Evolutionary conservation across 352 stramenopile genomes (phyloP).

Genomic region (Globisporangium mamillatum): DNA sequence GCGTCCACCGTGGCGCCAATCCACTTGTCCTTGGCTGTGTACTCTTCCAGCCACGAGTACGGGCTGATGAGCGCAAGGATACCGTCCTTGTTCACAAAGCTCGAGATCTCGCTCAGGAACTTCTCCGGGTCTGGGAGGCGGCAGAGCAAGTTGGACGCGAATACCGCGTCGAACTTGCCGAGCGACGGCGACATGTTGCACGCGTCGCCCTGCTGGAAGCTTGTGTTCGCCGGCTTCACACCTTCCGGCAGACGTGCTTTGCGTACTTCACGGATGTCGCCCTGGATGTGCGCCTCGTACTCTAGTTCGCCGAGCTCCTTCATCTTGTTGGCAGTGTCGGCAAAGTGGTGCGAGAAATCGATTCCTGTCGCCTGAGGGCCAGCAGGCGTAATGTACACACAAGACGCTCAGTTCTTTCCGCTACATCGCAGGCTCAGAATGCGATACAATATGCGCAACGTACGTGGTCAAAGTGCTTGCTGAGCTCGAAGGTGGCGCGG

Average conservation of each 20-base stretch:
- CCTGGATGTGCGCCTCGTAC: constrained; percentile 89
- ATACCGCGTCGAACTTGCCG: constrained; percentile 92
- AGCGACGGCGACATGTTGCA: constrained; percentile 80
- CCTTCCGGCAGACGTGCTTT: constrained; percentile 62
- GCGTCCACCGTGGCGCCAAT: constrained; percentile 58
- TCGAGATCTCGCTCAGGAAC: constrained; percentile 85
- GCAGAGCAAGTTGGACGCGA: constrained; percentile 96
- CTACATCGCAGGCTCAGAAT: not conserved
- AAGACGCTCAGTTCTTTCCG: not conserved
- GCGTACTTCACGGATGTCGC: constrained; percentile 66
- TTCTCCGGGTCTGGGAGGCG: constrained; percentile 90
- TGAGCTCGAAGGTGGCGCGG: constrained; percentile 92
- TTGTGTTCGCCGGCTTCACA: constrained; percentile 55
- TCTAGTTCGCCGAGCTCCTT: constrained; percentile 71
- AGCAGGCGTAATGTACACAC: not conserved
- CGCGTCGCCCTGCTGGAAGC: constrained; percentile 94
- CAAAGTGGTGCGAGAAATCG: constrained; percentile 93
- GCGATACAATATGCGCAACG: not conserved
- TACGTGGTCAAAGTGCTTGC: constrained; percentile 90
- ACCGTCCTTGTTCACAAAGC: constrained; percentile 89
- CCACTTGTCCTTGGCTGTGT: constrained; percentile 91
- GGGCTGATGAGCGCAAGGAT: constrained; percentile 94
- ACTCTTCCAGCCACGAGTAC: constrained; percentile 97
- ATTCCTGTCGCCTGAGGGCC: constrained; percentile 82
- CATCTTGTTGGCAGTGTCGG: constrained; percentile 84